Percentiles rank a stretch among this genome's conserved stretches.
phyloP scores from a whole-genome alignment of 345 rosid species.

The Populus euphratica region DNA sequence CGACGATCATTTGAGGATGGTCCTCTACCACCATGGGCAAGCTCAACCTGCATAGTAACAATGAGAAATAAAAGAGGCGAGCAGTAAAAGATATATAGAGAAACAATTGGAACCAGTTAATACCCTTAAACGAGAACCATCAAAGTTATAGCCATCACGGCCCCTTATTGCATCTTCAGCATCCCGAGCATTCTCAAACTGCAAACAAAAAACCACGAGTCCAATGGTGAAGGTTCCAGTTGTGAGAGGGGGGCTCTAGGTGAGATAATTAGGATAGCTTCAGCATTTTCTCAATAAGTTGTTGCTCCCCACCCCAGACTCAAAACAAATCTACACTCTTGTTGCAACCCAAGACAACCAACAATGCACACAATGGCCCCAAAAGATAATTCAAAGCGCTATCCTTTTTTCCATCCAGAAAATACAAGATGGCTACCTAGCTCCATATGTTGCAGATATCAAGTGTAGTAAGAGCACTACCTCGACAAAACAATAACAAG shows the following conservation, averaged over 20 bases:
- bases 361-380: background rate
- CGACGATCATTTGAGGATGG: conserved; percentile 35
- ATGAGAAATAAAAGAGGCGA: background rate
- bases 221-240: background rate
- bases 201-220: background rate
- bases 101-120: background rate
- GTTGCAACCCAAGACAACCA: background rate
- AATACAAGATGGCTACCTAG: background rate
- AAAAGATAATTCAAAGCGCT: background rate
- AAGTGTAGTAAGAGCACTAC: conserved; percentile 30
- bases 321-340: background rate
- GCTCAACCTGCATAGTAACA: conserved; percentile 66
- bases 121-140: conserved; percentile 54
- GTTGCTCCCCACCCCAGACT: background rate
- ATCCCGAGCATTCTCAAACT: conserved; percentile 52
- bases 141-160: conserved; percentile 63
- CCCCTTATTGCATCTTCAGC: conserved; percentile 63
- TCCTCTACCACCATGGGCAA: conserved; percentile 67
- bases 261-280: background rate
- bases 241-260: background rate
- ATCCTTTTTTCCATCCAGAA: background rate
- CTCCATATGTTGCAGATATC: background rate
- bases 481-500: conserved; percentile 95
- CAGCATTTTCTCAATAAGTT: background rate
- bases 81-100: background rate